Conservation (phyloP, 2,329 filamentous ascomycete species). For the Diaporthe ilicicola region DNA sequence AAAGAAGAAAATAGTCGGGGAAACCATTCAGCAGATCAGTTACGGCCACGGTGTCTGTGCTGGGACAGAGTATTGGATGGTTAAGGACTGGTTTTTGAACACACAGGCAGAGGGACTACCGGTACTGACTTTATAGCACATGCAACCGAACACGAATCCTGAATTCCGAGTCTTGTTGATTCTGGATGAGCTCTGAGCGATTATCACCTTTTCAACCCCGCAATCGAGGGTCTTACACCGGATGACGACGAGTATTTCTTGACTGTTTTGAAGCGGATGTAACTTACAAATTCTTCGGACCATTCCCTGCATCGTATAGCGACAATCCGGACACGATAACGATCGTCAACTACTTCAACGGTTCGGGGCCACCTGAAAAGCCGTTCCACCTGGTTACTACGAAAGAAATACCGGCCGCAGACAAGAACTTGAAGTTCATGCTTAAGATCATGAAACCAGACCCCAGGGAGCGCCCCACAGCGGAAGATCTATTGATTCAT, state of each 20-base stretch:
- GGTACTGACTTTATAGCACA: too few relatives aligned
- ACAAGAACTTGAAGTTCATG: conserved; percentile 39
- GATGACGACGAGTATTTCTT: conserved; percentile 38
- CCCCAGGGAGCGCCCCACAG: conserved; percentile 39
- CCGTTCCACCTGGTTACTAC: conserved; percentile 35
- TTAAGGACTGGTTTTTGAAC: too few relatives aligned
- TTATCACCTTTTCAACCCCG: conserved; percentile 40
- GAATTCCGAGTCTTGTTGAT: conserved; percentile 39
- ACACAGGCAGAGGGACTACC: too few relatives aligned
- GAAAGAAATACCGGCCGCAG: conserved; percentile 36
- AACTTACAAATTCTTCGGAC: too few relatives aligned
- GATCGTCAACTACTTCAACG: conserved; percentile 1
- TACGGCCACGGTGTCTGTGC: too few relatives aligned
- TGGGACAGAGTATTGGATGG: too few relatives aligned
- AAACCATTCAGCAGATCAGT: too few relatives aligned
- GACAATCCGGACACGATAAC: neutral
- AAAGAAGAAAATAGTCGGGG: too few relatives aligned
- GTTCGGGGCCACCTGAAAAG: neutral
- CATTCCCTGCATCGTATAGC: neutral
- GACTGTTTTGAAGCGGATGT: conserved; percentile 38
- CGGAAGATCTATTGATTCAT: conserved; percentile 37
- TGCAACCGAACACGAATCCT: too few relatives aligned
- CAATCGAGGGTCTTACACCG: conserved; percentile 29
- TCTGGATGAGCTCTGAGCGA: too few relatives aligned
- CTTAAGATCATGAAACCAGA: conserved; percentile 40